phyloP scores from a whole-genome alignment of 73 alveolate genomes.

The Symbiodinium natans region DNA sequence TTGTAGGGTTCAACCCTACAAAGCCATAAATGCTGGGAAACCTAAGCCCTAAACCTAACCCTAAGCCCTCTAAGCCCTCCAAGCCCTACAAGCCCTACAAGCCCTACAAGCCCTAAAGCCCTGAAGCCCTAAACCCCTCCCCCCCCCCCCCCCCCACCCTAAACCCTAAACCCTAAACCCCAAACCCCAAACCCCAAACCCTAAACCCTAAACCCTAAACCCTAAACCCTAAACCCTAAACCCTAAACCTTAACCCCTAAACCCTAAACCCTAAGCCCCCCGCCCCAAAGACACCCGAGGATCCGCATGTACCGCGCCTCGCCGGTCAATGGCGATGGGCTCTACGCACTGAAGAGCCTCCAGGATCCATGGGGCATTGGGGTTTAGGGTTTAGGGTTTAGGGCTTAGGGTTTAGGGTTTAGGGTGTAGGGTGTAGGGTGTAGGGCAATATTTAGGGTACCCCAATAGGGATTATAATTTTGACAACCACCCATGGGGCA shows the following conservation, averaged over 20 bases:
- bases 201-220: neutral
- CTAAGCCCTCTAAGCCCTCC: no score
- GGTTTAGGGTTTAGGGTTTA: neutral
- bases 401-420: neutral
- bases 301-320: constrained; percentile 79
- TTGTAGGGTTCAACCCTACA: no score
- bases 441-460: no score
- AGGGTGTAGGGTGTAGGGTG: no score
- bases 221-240: neutral
- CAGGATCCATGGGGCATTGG: neutral
- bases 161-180: neutral
- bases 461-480: no score
- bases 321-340: constrained; percentile 58
- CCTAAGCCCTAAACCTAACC: no score
- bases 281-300: neutral
- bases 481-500: no score
- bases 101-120: no score
- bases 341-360: constrained; percentile 47
- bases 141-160: neutral
- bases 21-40: no score
- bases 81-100: no score
- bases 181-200: neutral
- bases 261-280: neutral
- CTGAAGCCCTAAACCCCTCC: no score
- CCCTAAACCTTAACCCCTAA: neutral